phyloP scores from a whole-genome alignment of 2,329 filamentous ascomycete genomes.

The Fusarium lyarnte region DNA sequence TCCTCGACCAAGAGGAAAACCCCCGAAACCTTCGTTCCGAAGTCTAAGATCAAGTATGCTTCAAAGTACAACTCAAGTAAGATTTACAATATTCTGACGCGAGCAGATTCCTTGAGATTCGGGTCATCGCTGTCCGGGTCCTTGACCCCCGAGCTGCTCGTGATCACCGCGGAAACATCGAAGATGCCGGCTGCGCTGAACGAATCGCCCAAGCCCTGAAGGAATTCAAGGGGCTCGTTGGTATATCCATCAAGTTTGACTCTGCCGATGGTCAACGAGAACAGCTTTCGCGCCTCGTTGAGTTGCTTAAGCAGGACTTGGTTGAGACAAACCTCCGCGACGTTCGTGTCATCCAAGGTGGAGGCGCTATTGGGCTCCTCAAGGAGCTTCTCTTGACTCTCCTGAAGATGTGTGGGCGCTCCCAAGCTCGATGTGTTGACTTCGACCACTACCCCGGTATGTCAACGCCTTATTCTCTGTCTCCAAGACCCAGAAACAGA shows the following conservation, averaged over 20 bases:
- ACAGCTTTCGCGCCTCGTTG: neutral
- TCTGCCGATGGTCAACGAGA: accelerated
- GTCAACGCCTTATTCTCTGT: neutral
- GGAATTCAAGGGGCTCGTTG: neutral
- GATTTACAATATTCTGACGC: neutral
- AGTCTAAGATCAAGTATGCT: neutral
- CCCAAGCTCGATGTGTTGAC: neutral
- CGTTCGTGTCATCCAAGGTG: neutral
- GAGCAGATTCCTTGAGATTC: neutral
- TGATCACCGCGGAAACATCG: too few relatives aligned
- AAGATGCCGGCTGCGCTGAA: neutral
- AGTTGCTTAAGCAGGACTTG: neutral
- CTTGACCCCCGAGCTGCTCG: neutral
- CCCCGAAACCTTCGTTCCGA: accelerated
- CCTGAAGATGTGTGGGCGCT: neutral
- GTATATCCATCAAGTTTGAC: neutral
- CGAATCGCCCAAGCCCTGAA: neutral
- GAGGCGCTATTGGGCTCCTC: neutral
- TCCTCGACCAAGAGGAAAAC: neutral
- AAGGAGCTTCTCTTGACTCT: neutral
- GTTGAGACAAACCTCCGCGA: neutral
- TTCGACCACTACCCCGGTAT: neutral
- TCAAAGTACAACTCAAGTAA: neutral
- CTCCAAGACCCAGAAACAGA: neutral
- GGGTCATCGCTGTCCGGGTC: neutral